A percentile compares a stretch with the other conserved stretches of the same genome.
These are phyloP conservation scores for Xerocomus amazonicus DNA, from an alignment of 1,284 basidiomycete genomes.

Conservation along the genomic window DNA sequence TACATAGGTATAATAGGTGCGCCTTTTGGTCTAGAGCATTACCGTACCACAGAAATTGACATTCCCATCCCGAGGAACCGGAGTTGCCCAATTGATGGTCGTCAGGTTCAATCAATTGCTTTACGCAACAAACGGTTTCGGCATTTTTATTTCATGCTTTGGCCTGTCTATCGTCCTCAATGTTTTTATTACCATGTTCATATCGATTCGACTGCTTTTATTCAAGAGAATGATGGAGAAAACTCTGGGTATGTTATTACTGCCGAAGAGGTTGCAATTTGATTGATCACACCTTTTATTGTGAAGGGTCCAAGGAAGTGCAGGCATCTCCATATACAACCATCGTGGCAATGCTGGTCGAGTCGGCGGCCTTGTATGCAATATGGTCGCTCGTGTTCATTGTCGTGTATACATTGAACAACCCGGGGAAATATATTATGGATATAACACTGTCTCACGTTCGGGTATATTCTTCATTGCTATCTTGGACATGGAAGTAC, in stretches of 20 bases:
- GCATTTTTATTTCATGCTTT: too few species aligned
- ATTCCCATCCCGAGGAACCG: too few species aligned
- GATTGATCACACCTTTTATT: not conserved
- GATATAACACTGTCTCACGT: not conserved
- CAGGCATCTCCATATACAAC: not conserved
- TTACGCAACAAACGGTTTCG: too few species aligned
- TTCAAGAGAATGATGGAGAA: not conserved
- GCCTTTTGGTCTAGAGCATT: too few species aligned
- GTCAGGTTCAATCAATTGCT: too few species aligned
- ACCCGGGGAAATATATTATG: not conserved
- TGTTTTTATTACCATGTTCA: too few species aligned
- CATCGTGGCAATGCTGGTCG: not conserved
- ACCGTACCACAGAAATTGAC: too few species aligned
- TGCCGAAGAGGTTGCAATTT: not conserved
- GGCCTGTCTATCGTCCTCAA: too few species aligned
- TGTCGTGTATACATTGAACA: not conserved
- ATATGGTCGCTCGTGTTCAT: slow-evolving; percentile 1
- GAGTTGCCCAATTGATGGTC: too few species aligned
- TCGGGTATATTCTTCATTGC: too few species aligned
- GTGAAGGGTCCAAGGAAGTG: not conserved
- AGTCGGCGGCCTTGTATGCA: not conserved
- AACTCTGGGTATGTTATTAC: not conserved
- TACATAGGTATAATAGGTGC: too few species aligned
- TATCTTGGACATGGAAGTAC: not conserved
- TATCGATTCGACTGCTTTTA: not conserved